Conservation (phyloP, 2,329 filamentous ascomycete species). For the Zalaria obscura region DNA sequence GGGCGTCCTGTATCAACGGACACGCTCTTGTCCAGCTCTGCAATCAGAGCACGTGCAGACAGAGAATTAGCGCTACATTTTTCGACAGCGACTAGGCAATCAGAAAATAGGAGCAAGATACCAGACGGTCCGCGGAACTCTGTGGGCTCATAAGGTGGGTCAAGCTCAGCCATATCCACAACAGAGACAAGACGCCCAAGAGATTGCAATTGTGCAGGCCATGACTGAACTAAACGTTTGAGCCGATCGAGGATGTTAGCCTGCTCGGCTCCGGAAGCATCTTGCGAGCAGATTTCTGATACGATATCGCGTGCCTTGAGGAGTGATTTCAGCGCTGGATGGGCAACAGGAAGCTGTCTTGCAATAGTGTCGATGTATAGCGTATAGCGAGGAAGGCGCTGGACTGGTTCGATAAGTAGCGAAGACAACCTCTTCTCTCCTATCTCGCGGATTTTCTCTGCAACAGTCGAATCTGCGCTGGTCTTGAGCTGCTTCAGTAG, state of each 20-base stretch:
- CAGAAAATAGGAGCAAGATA: slow-evolving; percentile 72
- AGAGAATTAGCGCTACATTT: slow-evolving; percentile 50
- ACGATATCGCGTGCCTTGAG: slow-evolving; percentile 86
- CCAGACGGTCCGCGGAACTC: slow-evolving; percentile 38
- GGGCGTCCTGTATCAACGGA: slow-evolving; percentile 33
- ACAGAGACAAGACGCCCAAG: slow-evolving; percentile 67
- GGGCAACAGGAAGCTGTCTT: slow-evolving; percentile 67
- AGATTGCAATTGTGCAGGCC: slow-evolving; percentile 48
- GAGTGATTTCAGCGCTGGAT: slow-evolving; percentile 70
- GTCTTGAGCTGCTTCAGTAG: slow-evolving; percentile 65
- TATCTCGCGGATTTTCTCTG: slow-evolving; percentile 62
- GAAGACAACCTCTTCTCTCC: slow-evolving; percentile 87
- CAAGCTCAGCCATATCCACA: slow-evolving; percentile 64
- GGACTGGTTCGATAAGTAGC: slow-evolving; percentile 88
- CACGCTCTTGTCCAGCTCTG: slow-evolving; percentile 70
- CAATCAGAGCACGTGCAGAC: slow-evolving; percentile 62
- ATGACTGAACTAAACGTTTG: slow-evolving; percentile 61
- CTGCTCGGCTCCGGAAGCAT: slow-evolving; percentile 55
- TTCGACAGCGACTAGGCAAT: slow-evolving; percentile 63
- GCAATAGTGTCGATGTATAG: slow-evolving; percentile 94
- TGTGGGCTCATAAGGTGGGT: slow-evolving; percentile 49
- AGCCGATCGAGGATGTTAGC: slow-evolving; percentile 61
- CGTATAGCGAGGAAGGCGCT: slow-evolving; percentile 85
- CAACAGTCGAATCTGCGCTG: slow-evolving; percentile 68
- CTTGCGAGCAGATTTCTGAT: slow-evolving; percentile 90